phyloP scores from a whole-genome alignment of 2,329 filamentous ascomycete species.

The Colletotrichum tamarilloi region DNA sequence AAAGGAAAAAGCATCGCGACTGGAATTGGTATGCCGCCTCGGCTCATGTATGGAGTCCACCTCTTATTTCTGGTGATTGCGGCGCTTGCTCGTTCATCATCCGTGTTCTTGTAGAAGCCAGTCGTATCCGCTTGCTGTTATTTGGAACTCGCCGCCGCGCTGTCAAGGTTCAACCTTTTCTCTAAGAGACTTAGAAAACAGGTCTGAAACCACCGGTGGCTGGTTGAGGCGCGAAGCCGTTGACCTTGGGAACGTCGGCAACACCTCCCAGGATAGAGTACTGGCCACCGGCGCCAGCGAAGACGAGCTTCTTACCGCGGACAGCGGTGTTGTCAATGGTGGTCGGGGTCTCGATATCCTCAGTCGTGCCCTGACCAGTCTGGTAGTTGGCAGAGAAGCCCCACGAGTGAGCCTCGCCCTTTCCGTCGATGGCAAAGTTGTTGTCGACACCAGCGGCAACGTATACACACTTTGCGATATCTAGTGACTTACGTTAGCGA shows the following conservation, averaged over 20 bases:
- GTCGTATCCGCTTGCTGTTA: conserved; percentile 5
- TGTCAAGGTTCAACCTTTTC: no score
- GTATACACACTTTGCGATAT: conserved; percentile 64
- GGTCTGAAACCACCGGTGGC: conserved; percentile 32
- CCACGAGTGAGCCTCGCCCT: conserved; percentile 82
- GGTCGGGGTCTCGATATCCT: conserved; percentile 82
- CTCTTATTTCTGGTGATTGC: not conserved
- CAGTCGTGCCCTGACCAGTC: conserved; percentile 80
- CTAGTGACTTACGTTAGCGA: conserved; percentile 40
- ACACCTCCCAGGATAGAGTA: conserved; percentile 73
- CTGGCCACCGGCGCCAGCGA: conserved; percentile 89
- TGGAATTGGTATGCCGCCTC: conserved; percentile 19
- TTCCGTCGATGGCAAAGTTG: conserved; percentile 75
- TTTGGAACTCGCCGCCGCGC: not conserved
- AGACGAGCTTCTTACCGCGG: conserved; percentile 77
- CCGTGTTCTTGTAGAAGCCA: conserved; percentile 11
- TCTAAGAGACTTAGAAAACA: conserved; percentile 9
- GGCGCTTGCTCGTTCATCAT: conserved; percentile 15
- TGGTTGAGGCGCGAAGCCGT: conserved; percentile 41
- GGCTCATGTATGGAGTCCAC: conserved; percentile 1
- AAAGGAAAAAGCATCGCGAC: not conserved
- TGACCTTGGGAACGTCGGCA: conserved; percentile 41
- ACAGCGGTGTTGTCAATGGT: conserved; percentile 88
- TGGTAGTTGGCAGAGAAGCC: conserved; percentile 85
- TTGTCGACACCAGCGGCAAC: conserved; percentile 79